Conservation (phyloP, 169 alveolate genomes). For the Eimeria acervulina region DNA sequence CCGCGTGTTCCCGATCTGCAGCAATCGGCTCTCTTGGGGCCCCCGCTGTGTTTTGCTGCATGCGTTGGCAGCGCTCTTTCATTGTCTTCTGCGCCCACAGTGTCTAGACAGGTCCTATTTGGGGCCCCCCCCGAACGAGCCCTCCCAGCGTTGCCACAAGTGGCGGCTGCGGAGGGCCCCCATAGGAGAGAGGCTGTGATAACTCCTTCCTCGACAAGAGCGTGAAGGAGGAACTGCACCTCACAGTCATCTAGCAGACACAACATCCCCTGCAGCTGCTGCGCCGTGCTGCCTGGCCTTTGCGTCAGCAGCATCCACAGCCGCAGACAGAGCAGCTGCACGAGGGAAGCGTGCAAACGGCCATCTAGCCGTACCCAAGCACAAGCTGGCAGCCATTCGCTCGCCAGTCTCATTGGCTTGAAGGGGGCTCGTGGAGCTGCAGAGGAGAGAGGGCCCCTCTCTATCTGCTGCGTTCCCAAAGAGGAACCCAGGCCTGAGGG, state of each 20-base stretch:
- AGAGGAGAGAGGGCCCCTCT: neutral
- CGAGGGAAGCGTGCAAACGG: conserved; percentile 69
- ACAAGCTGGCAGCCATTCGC: conserved; percentile 25
- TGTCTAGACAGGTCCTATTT: neutral
- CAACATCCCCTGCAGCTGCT: conserved; percentile 70
- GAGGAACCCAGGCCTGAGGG: neutral
- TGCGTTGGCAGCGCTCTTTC: neutral
- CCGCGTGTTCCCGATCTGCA: neutral
- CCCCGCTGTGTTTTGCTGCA: neutral
- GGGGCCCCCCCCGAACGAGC: neutral
- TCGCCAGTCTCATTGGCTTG: neutral
- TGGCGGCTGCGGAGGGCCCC: conserved; percentile 32
- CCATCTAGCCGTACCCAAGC: conserved; percentile 82
- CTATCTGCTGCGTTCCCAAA: neutral
- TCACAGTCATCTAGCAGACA: conserved; percentile 73
- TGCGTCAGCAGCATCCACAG: conserved; percentile 59
- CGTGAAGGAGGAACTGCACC: conserved; percentile 54
- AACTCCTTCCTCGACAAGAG: conserved; percentile 57
- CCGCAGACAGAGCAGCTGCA: conserved; percentile 70
- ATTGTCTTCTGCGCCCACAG: neutral
- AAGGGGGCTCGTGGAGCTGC: neutral
- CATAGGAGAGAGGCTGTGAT: conserved; percentile 51
- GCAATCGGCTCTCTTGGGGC: neutral
- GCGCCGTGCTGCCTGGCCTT: conserved; percentile 79
- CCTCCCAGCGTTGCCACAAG: neutral